A percentile compares a stretch with the other conserved stretches of the same genome.
These are phyloP conservation scores for Lachnellula cervina DNA, from an alignment of 2,329 filamentous ascomycete species.

Conservation along the genomic window DNA sequence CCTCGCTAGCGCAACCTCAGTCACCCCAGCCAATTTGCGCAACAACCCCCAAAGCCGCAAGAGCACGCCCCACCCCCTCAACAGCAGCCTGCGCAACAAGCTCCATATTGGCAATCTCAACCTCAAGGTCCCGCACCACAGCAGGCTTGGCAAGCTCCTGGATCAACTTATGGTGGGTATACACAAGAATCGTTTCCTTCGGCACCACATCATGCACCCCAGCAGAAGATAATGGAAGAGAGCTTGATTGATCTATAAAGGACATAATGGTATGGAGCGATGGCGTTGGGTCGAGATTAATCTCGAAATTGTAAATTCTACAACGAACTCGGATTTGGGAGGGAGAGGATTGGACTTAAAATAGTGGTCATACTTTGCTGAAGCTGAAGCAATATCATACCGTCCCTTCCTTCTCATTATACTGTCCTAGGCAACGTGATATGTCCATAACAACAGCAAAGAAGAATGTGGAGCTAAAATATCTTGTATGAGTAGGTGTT, in stretches of 20 bases:
- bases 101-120: slow-evolving; percentile 47
- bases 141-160: slow-evolving; percentile 35
- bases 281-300: slow-evolving; percentile 11
- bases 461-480: no score
- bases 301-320: no score
- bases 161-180: slow-evolving; percentile 44
- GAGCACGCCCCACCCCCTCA: slow-evolving; percentile 24
- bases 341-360: no score
- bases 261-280: slow-evolving; percentile 53
- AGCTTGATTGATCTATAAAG: slow-evolving; percentile 70
- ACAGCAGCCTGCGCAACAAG: slow-evolving; percentile 34
- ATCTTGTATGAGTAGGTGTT: no score
- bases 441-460: no score
- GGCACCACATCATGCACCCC: slow-evolving; percentile 55
- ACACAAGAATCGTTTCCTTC: slow-evolving; percentile 60
- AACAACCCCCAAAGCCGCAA: slow-evolving; percentile 27
- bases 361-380: no score
- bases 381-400: no score
- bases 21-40: slow-evolving; percentile 24
- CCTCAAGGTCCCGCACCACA: slow-evolving; percentile 37
- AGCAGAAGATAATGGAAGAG: slow-evolving; percentile 61
- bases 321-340: no score
- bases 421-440: no score
- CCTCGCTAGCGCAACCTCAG: slow-evolving; percentile 16
- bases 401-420: no score